Percentiles rank a stretch among this genome's conserved stretches.
These are phyloP conservation scores for Saturnispora diversa DNA, from an alignment of 805 yeast genomes.

Conservation along the genomic window DNA sequence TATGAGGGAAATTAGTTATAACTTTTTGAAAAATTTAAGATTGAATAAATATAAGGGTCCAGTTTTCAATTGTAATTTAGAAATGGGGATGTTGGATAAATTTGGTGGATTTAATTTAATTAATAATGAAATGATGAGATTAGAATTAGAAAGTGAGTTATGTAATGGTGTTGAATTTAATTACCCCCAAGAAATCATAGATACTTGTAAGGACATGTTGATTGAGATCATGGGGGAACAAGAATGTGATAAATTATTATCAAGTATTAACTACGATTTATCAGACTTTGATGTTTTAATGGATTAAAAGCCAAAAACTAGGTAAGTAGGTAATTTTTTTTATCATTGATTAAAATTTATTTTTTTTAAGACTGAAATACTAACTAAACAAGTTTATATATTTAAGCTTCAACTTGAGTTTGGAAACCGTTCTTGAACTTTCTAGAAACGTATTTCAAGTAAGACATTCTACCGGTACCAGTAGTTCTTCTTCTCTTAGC, in stretches of 20 bases:
- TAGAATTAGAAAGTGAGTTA: constrained; percentile 23
- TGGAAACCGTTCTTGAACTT: constrained; percentile 99
- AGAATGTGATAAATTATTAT: constrained; percentile 68
- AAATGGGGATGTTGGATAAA: constrained; percentile 30
- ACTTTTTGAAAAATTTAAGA: constrained; percentile 21
- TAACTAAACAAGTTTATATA: not conserved
- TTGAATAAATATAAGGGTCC: constrained; percentile 16
- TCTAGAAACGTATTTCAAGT: constrained; percentile 95
- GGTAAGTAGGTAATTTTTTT: not conserved
- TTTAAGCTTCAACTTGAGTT: constrained; percentile 34
- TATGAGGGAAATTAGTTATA: constrained; percentile 22
- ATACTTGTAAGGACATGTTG: constrained; percentile 61
- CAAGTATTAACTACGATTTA: constrained; percentile 47
- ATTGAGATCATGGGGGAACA: constrained; percentile 64
- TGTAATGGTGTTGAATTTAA: constrained; percentile 57
- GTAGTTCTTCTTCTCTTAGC: constrained; percentile 99
- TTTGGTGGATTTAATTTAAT: constrained; percentile 22
- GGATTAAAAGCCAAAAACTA: no score
- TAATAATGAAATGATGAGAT: constrained; percentile 22
- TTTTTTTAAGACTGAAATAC: constrained; percentile 1
- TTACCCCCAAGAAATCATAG: constrained; percentile 55
- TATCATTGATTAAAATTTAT: not conserved
- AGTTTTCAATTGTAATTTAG: constrained; percentile 21
- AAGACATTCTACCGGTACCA: constrained; percentile 99
- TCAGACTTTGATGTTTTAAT: no score